These are phyloP conservation scores for Pythium monospermum DNA, from an alignment of 352 stramenopile species.

Conservation along the genomic window DNA sequence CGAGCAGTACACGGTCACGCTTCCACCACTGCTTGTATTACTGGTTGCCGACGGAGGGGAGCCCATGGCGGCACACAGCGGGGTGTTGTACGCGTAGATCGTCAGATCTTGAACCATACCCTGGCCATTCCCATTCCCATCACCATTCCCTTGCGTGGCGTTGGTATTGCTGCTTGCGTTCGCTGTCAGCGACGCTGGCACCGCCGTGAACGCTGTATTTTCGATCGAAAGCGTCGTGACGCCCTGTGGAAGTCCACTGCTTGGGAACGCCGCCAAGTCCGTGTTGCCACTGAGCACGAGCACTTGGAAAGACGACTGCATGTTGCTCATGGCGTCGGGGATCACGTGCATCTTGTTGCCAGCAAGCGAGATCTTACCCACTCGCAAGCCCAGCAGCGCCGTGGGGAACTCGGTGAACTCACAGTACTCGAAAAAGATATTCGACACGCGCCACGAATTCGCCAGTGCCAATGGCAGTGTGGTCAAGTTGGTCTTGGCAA, in stretches of 20 bases:
- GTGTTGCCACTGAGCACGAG: conserved; percentile 12
- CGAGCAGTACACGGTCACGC: conserved; percentile 19
- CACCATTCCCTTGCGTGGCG: no score
- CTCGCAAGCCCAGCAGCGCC: conserved; percentile 5
- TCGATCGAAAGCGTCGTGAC: conserved; percentile 24
- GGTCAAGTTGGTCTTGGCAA: conserved; percentile 14
- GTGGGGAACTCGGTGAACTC: conserved; percentile 15
- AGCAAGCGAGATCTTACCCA: conserved; percentile 12
- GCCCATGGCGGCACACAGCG: conserved; percentile 18
- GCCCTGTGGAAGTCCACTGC: conserved; percentile 2
- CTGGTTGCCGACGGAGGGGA: background rate
- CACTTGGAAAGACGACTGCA: conserved; percentile 6
- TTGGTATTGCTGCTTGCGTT: background rate
- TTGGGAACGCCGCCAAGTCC: conserved; percentile 10
- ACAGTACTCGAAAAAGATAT: conserved; percentile 22
- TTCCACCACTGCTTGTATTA: background rate
- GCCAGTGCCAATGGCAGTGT: conserved; percentile 9
- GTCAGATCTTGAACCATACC: background rate
- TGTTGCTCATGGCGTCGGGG: background rate
- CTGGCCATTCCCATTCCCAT: no score
- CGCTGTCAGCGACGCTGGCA: conserved; percentile 6
- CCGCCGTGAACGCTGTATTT: conserved; percentile 18
- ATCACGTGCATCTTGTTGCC: conserved; percentile 9
- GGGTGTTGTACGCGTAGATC: conserved; percentile 32
- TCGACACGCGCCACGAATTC: conserved; percentile 13